Base-by-base conservation (phyloP, 164 flowering plant genomes). In the Umbellularia californica region DNA sequence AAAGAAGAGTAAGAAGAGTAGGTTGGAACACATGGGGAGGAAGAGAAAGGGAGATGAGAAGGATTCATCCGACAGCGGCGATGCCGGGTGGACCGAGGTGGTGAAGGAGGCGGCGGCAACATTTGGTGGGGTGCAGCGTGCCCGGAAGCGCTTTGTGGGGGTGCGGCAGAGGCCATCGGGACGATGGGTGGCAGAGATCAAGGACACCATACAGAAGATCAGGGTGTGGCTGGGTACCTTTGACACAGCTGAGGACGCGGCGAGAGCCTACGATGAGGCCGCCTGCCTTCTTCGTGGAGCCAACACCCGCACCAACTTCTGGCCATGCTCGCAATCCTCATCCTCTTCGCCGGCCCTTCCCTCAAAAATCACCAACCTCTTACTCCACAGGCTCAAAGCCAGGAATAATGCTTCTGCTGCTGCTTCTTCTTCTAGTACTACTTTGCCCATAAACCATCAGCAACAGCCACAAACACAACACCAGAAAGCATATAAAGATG, bases 151-250 rank as follows among this genome's bases (percentile, higher is more conserved):
- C 2, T 86, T 72, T 47, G 84, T 86, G 24, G 89, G 87, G 20
- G 89, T 86, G 27, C 78, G 87, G 55, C 89, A 86, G 63, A 58
- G 87, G 77, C 86, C 87, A 1, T 86, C 89, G 1, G 89, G 89
- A 1, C 72, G 87, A 27, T 86, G 88, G 87, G 88, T 86, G 70
- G 88, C 88, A 0, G 60, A 55, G 60, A 86, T 84, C 23, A 86
- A 86, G 71, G 87, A 86, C 75, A 86, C 88, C 1, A 86, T 84
- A 65, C 88, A 86, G 55, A 84, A 86, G 77, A 86, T 86, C 19
- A 78, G 87, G 68, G 84, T 84, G 27, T 86, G 88, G 88, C 27
- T 85, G 25, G 88, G 88, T 20, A 85, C 88, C 1, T 85, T 80
- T 19, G 86, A 85, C 65, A 85, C 86, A 0, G 88, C 86, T 13